Evolutionary conservation across 1,284 basidiomycete genomes (phyloP), one percentile per base, ranked within the genome.

Genomic region (Apiotrichum domesticum): DNA sequence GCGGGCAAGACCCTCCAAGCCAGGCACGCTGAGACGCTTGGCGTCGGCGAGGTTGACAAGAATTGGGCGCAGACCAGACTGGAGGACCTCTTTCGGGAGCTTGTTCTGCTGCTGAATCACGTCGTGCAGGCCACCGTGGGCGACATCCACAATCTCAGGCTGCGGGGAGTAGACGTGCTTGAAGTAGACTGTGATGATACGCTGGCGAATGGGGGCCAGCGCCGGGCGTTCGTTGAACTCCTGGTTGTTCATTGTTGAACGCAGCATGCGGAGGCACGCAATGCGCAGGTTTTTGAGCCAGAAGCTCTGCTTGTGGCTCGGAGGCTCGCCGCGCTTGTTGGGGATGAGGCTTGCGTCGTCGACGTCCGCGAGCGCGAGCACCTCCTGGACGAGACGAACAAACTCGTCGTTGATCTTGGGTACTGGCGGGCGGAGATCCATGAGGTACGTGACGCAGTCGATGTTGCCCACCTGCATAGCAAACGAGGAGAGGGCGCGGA

Each of bases 11-110:
- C 97, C 96, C 72, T 98, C 92, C 48, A 99, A 79, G 15, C 95
- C 94, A 6, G 90, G 85, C n/a, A 97, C 88, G 4, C 92, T 95
- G 35, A 99, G 81, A 35, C 91, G 85, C 71, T 94, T 93, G 43
- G 94, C 89, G 75, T 99, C 97, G 4, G 94, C 94, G 15, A 99
- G 84, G 71, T 98, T 98, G 87, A 98, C 96, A 49, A 99, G 78
- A 63, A 99, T 97, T 0, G 96, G 96, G 37, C 94, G 87, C 40
- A 99, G 79, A 10, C 96, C 96, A 2, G 89, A 90, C 74, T 98
- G 97, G 21, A 99, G 79, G 35, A 98, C 82, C 66, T 98, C 96
- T 74, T 94, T 96, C 0, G 96, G 97, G 52, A 99, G 81, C 62
- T 95, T 87, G 66, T 85, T 88, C 74, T 97, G 93, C 68, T 93